phyloP scores from a whole-genome alignment of 352 stramenopile species.

The Phytophthora sp. region DNA sequence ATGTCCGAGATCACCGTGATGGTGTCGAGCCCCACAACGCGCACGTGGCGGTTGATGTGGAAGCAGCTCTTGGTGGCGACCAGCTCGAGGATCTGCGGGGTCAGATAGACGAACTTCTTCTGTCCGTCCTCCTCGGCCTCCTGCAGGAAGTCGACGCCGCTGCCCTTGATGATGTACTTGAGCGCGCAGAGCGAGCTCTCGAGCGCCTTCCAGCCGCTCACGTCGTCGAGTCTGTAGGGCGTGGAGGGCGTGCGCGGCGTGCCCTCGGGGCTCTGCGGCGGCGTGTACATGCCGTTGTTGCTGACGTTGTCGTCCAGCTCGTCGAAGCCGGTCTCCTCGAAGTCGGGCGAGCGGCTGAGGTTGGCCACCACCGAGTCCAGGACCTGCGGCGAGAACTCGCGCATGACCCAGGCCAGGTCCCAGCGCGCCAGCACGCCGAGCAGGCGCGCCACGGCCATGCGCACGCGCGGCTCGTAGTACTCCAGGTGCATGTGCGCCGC shows the following conservation, averaged over 20 bases:
- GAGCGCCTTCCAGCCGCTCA: slow-evolving; percentile 96
- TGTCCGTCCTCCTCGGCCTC: slow-evolving; percentile 9
- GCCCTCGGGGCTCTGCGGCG: slow-evolving; percentile 58
- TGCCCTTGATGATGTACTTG: slow-evolving; percentile 87
- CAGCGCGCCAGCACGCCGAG: slow-evolving; percentile 72
- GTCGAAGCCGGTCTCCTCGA: slow-evolving; percentile 80
- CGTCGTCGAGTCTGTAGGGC: slow-evolving; percentile 93
- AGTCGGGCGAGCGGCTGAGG: slow-evolving; percentile 77
- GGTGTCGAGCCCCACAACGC: slow-evolving; percentile 86
- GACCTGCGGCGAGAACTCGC: slow-evolving; percentile 73
- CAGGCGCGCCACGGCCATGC: slow-evolving; percentile 74
- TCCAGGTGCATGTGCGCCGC: slow-evolving; percentile 69
- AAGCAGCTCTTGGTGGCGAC: slow-evolving; percentile 83
- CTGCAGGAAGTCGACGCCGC: slow-evolving; percentile 69
- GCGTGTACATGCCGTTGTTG: slow-evolving; percentile 78
- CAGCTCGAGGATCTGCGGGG: slow-evolving; percentile 63
- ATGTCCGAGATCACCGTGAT: slow-evolving; percentile 72
- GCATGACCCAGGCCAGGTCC: slow-evolving; percentile 60
- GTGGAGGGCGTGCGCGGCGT: slow-evolving; percentile 78
- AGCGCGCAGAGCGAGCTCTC: slow-evolving; percentile 92
- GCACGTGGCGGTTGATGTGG: slow-evolving; percentile 96
- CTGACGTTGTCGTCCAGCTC: slow-evolving; percentile 85
- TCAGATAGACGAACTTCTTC: slow-evolving; percentile 64
- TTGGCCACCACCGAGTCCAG: slow-evolving; percentile 79
- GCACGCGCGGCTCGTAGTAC: slow-evolving; percentile 86